phyloP scores from a whole-genome alignment of 2,329 filamentous ascomycete species.

The Xylaria sp. region DNA sequence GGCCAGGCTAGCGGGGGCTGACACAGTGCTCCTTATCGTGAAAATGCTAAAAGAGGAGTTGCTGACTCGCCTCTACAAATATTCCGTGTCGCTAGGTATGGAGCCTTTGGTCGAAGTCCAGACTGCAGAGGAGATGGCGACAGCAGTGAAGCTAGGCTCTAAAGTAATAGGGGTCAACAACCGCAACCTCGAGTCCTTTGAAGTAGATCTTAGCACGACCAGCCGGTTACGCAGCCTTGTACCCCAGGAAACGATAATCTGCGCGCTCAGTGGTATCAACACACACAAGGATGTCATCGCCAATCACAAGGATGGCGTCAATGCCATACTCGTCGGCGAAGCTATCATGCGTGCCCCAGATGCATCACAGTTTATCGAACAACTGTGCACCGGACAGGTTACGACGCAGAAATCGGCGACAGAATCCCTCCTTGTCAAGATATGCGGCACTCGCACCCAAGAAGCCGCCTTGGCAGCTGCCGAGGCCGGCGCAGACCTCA shows the following conservation, averaged over 20 bases:
- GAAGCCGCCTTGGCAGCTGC: slow-evolving; percentile 85
- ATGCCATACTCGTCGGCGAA: slow-evolving; percentile 93
- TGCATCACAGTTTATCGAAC: slow-evolving; percentile 82
- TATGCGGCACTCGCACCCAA: slow-evolving; percentile 88
- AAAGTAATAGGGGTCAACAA: slow-evolving; percentile 98
- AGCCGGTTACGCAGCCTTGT: slow-evolving; percentile 89
- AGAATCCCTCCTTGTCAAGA: slow-evolving; percentile 80
- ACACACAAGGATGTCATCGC: slow-evolving; percentile 87
- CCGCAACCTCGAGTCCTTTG: slow-evolving; percentile 93
- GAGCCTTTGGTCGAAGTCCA: slow-evolving; percentile 98
- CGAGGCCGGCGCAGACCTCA: slow-evolving; percentile 87
- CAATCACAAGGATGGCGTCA: slow-evolving; percentile 89
- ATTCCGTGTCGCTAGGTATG: slow-evolving; percentile 92
- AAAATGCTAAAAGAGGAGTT: slow-evolving; percentile 90
- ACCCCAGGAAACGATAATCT: slow-evolving; percentile 85
- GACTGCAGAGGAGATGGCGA: slow-evolving; percentile 90
- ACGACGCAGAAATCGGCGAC: slow-evolving; percentile 50
- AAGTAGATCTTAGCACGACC: slow-evolving; percentile 94
- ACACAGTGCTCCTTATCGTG: slow-evolving; percentile 94
- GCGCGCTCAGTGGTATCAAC: slow-evolving; percentile 93
- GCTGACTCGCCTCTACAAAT: slow-evolving; percentile 83
- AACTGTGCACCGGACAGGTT: slow-evolving; percentile 75
- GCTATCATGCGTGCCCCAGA: slow-evolving; percentile 93
- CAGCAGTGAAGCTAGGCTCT: slow-evolving; percentile 85
- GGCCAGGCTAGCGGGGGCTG: slow-evolving; percentile 89